These are phyloP conservation scores for Penicillium cataractarum DNA, from an alignment of 495 filamentous ascomycete species.

Conservation along the genomic window DNA sequence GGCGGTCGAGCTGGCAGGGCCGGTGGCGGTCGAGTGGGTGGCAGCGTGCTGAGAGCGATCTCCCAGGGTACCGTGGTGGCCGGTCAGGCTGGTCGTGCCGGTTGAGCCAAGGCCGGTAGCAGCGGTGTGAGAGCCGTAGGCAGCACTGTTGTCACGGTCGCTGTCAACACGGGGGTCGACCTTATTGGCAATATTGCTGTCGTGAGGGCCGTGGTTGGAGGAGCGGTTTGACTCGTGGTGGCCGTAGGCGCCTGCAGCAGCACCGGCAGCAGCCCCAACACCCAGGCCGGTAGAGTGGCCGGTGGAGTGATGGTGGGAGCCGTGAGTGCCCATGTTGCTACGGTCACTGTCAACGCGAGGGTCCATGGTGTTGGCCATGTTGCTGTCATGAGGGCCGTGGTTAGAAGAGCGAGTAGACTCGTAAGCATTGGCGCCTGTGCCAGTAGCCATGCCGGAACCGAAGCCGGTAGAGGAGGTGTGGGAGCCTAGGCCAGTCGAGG, in stretches of 20 bases:
- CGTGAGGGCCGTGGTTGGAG: conserved; percentile 24
- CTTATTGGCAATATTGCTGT: conserved; percentile 27
- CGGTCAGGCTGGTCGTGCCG: conserved; percentile 30
- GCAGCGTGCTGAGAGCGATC: conserved; percentile 43
- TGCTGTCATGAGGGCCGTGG: conserved; percentile 47
- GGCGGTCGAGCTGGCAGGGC: conserved; percentile 29
- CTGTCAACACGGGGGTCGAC: conserved; percentile 28
- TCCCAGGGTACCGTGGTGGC: conserved; percentile 52
- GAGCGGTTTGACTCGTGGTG: conserved; percentile 9
- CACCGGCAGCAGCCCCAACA: conserved; percentile 20
- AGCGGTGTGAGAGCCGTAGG: not conserved
- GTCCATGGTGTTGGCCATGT: conserved; percentile 49
- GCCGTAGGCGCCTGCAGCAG: conserved; percentile 23
- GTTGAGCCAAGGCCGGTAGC: conserved; percentile 4
- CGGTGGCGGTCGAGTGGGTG: conserved; percentile 27
- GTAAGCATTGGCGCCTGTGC: conserved; percentile 14
- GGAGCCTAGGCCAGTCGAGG: not conserved
- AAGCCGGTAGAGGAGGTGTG: conserved; percentile 7
- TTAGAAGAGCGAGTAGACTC: conserved; percentile 21
- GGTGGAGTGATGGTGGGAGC: not conserved
- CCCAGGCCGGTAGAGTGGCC: conserved; percentile 5
- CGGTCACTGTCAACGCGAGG: conserved; percentile 45
- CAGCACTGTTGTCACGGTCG: conserved; percentile 13
- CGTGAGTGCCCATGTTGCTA: not conserved
- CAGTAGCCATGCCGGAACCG: conserved; percentile 25